phyloP scores from a whole-genome alignment of 805 yeast genomes.

The Maudiozyma saulgeensis region DNA sequence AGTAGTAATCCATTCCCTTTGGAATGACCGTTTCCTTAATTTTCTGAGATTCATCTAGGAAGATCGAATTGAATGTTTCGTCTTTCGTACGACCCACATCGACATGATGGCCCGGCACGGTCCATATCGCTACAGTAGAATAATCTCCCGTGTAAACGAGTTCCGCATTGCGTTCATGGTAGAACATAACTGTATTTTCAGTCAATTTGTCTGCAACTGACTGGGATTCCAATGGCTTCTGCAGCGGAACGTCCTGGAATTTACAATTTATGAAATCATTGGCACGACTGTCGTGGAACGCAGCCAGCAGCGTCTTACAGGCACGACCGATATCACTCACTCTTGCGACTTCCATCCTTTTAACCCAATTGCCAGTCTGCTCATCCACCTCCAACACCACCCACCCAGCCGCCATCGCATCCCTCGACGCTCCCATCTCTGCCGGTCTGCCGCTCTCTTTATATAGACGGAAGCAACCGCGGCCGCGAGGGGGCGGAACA shows the following conservation, averaged over 20 bases:
- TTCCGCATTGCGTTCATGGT: slow-evolving; percentile 27
- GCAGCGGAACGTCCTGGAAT: slow-evolving; percentile 19
- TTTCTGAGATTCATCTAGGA: slow-evolving; percentile 17
- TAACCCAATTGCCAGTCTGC: background rate
- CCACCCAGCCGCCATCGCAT: no score
- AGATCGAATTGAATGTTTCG: slow-evolving; percentile 21
- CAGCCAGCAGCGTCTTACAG: slow-evolving; percentile 18
- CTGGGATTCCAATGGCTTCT: slow-evolving; percentile 13
- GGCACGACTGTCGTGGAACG: slow-evolving; percentile 21
- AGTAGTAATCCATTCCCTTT: slow-evolving; percentile 21
- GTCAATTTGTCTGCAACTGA: slow-evolving; percentile 4
- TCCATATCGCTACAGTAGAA: slow-evolving; percentile 28
- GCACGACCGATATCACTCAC: slow-evolving; percentile 21
- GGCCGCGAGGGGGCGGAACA: no score
- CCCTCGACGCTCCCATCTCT: no score
- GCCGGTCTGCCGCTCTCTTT: no score
- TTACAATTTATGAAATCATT: slow-evolving; percentile 26
- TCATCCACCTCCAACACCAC: background rate
- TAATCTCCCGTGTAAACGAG: slow-evolving; percentile 25
- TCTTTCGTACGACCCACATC: slow-evolving; percentile 22
- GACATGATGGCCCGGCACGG: slow-evolving; percentile 19
- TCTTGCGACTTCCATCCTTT: slow-evolving; percentile 3
- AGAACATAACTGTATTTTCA: slow-evolving; percentile 17
- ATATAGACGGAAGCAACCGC: no score
- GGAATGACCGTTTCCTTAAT: slow-evolving; percentile 22